Conservation (phyloP, 2,329 filamentous ascomycete genomes). For the Ceratocystis eucalypticola region DNA sequence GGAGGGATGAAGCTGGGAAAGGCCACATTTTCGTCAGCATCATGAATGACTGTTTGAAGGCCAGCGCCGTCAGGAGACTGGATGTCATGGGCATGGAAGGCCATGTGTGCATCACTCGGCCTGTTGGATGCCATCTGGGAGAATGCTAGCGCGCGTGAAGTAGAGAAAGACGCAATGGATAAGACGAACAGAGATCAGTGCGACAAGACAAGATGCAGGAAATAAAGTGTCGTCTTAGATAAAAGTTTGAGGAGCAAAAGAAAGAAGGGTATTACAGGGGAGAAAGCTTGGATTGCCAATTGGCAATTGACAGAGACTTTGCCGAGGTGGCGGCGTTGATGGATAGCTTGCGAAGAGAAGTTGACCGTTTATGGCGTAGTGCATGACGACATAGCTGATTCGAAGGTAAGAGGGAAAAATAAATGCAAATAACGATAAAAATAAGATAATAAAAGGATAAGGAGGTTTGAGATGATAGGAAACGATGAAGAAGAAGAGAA, state of each 20-base stretch:
- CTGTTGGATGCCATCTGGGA: background rate
- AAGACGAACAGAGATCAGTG: background rate
- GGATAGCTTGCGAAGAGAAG: background rate
- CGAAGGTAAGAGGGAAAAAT: background rate
- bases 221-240: background rate
- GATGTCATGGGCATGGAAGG: slow-evolving; percentile 1
- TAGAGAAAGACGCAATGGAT: background rate
- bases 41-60: background rate
- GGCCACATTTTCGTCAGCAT: background rate
- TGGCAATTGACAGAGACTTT: background rate
- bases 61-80: background rate
- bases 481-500: background rate
- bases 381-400: background rate
- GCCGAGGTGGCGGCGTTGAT: background rate
- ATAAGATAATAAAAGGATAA: background rate
- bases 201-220: background rate
- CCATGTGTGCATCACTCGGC: too few relatives aligned
- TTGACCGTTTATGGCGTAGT: background rate
- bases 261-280: background rate
- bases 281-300: background rate
- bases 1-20: slow-evolving; percentile 10
- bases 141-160: background rate
- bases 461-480: background rate
- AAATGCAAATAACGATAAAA: background rate
- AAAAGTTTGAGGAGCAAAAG: background rate